Base-by-base conservation (phyloP, 192 early-diverging fungal species). In the Umbelopsis sp. region DNA sequence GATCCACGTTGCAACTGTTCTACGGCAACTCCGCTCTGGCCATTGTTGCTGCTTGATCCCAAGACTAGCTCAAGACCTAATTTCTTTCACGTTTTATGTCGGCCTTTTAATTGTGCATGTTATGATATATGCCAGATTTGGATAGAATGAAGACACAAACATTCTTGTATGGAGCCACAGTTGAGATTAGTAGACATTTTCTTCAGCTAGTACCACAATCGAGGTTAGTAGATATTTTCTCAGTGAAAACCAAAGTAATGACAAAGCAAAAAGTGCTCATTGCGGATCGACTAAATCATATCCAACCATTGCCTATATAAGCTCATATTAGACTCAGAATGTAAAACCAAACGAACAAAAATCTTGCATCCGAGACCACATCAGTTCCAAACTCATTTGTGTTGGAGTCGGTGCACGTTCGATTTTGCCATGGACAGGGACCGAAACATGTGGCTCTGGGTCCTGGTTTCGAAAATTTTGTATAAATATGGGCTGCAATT, bases 341-440 rank as follows among this genome's bases (percentile, higher is more conserved):
- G 37, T 41, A 41, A 41, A 10, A 41, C 37, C 5, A 41, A 9
- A 41, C 37, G 37, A 41, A 41, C 37, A 6, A 41, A 41, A 41
- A 41, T 41, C 7, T 1, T 10, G 37, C 10, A 6, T 41, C 37
- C 37, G 10, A 41, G 37, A 41, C 37, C 35, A 10, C 18, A 61
- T 61, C 55, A 61, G 55, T 61, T 61, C 30, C 55, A 35, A 4
- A 61, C 4, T 61, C 55, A 61, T 61, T 25, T 35, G 27, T 61
- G 10, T 25, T 10, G 10, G 30, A 61, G 55, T 33, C 25, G 25
- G 30, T 22, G 7, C 27, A 11, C 27, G 27, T 25, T 15, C 55
- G 55, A 16, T 61, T 25, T 25, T 61, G 27, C 16, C 7, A 20
- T 35, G 55, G 8, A 3, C 55, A 61, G 27, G 27, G 27, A 35